These are phyloP conservation scores for Dillenia suffruticosa DNA, from an alignment of 164 flowering plant species.

Conservation along the genomic window DNA sequence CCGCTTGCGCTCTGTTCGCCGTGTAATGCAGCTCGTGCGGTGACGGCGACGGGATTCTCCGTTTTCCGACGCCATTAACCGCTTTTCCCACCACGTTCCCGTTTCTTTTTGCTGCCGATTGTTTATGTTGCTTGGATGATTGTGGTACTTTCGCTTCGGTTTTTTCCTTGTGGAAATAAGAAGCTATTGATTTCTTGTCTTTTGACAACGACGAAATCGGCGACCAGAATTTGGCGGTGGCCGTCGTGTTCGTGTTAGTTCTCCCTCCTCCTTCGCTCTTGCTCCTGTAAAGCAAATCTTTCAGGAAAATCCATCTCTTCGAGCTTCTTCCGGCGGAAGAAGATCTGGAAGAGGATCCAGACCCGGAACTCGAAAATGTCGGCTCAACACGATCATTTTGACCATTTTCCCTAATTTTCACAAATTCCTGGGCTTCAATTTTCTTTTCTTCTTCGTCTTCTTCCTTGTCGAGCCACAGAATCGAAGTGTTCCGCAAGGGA, in stretches of 20 bases:
- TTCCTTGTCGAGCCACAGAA: constrained; percentile 16
- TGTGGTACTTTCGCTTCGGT: constrained; percentile 4
- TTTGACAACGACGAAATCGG: constrained; percentile 35
- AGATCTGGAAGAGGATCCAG: constrained; percentile 44
- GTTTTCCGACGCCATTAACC: constrained; percentile 30
- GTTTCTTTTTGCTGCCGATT: background rate
- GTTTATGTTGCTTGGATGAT: background rate
- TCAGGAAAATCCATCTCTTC: constrained; percentile 56
- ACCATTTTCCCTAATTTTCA: too few relatives aligned
- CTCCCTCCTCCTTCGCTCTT: constrained; percentile 56
- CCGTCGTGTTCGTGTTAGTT: constrained; percentile 11
- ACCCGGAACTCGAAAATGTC: constrained; percentile 11
- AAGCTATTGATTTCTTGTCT: constrained; percentile 17
- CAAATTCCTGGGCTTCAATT: background rate
- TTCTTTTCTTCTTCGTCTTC: background rate
- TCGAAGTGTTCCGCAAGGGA: constrained; percentile 30
- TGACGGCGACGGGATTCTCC: constrained; percentile 36
- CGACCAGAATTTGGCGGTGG: constrained; percentile 40
- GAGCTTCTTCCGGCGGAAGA: constrained; percentile 58
- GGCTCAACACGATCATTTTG: too few relatives aligned
- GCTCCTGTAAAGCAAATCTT: constrained; percentile 55
- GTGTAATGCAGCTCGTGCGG: constrained; percentile 66
- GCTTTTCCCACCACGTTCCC: constrained; percentile 8
- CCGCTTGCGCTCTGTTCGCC: constrained; percentile 59
- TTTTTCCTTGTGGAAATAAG: constrained; percentile 3